Percentiles rank a stretch among this genome's conserved stretches.
Evolutionary conservation across 352 stramenopile genomes (phyloP).

Genomic region (Paralagenidium karlingii): DNA sequence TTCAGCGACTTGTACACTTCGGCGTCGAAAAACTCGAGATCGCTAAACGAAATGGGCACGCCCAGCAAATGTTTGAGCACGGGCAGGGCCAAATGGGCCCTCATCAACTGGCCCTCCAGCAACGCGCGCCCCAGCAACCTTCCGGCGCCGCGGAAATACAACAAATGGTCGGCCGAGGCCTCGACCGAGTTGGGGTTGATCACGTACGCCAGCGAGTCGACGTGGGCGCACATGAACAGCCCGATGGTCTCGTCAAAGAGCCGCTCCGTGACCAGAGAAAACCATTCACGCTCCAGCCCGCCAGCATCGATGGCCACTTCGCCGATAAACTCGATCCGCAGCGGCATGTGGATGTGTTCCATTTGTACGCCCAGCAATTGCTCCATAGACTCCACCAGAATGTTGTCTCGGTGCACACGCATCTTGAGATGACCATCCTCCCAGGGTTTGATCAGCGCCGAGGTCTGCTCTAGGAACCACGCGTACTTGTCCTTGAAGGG

Average conservation of each 20-base stretch:
- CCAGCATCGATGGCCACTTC: constrained; percentile 84
- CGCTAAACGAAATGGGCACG: constrained; percentile 78
- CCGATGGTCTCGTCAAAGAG: constrained; percentile 83
- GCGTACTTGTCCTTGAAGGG: constrained; percentile 84
- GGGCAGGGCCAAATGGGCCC: constrained; percentile 68
- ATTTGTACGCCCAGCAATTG: constrained; percentile 72
- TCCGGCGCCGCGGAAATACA: constrained; percentile 95
- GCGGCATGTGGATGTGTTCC: constrained; percentile 78
- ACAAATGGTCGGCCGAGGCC: constrained; percentile 87
- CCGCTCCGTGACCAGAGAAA: constrained; percentile 67
- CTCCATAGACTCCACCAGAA: constrained; percentile 78
- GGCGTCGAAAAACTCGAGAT: constrained; percentile 83
- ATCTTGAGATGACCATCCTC: constrained; percentile 79
- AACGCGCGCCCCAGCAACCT: constrained; percentile 93
- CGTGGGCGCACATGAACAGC: constrained; percentile 77
- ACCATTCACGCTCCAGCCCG: constrained; percentile 84
- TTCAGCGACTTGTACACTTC: constrained; percentile 75
- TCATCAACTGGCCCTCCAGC: constrained; percentile 90
- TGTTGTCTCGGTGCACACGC: constrained; percentile 73
- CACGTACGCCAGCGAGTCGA: constrained; percentile 66
- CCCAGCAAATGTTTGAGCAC: constrained; percentile 79
- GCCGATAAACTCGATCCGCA: constrained; percentile 82
- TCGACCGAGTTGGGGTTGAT: constrained; percentile 77
- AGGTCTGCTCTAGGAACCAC: constrained; percentile 77
- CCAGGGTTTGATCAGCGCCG: constrained; percentile 74